Evolutionary conservation across 495 filamentous ascomycete genomes (phyloP).

Genomic region (Lophiotrema nucula): DNA sequence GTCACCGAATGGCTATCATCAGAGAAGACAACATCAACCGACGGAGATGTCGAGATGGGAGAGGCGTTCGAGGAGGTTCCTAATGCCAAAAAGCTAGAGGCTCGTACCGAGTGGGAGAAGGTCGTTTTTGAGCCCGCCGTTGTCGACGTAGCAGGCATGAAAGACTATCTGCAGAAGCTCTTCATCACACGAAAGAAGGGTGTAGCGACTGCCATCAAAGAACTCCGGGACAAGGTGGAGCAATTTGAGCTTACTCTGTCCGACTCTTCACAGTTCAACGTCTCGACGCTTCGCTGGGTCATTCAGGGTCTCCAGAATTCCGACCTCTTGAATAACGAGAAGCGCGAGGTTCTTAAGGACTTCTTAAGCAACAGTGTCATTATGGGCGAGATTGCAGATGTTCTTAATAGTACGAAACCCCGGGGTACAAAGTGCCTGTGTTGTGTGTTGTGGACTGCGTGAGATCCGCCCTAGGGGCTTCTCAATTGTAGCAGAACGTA

Average conservation of each 20-base stretch:
- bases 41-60: constrained; percentile 18
- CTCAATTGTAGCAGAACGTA: too few relatives aligned
- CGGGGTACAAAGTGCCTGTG: too few relatives aligned
- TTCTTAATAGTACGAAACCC: too few relatives aligned
- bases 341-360: constrained; percentile 56
- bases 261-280: constrained; percentile 43
- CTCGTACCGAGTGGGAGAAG: constrained; percentile 28
- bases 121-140: constrained; percentile 34
- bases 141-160: constrained; percentile 49
- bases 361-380: constrained; percentile 58
- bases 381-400: constrained; percentile 60
- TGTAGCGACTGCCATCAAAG: constrained; percentile 44
- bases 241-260: constrained; percentile 48
- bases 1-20: constrained; percentile 62
- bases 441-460: too few relatives aligned
- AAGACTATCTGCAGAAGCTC: constrained; percentile 51
- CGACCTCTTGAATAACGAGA: constrained; percentile 61
- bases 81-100: constrained; percentile 25
- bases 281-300: constrained; percentile 48
- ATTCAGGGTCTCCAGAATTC: constrained; percentile 55
- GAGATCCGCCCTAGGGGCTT: too few relatives aligned
- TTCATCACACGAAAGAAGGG: constrained; percentile 48
- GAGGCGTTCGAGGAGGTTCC: constrained; percentile 29
- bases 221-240: constrained; percentile 46
- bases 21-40: not conserved